These are phyloP conservation scores for Sugiyamaella chiloensis DNA, from an alignment of 805 yeast genomes.

Conservation along the genomic window DNA sequence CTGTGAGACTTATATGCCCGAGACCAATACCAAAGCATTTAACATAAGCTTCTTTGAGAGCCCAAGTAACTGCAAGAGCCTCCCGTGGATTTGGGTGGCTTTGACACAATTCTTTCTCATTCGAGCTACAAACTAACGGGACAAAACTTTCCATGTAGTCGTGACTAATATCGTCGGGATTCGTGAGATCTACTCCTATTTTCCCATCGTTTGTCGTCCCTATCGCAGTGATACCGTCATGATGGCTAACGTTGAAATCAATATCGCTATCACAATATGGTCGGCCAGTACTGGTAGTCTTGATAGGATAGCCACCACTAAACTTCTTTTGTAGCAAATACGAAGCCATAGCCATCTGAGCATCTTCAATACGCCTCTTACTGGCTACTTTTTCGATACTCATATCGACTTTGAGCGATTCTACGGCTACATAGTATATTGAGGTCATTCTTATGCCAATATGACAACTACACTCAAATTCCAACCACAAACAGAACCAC, in stretches of 20 bases:
- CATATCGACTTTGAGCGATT: too few relatives aligned
- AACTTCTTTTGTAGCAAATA: conserved; percentile 40
- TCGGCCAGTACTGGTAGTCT: conserved; percentile 14
- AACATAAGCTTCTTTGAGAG: conserved; percentile 72
- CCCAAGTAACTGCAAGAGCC: conserved; percentile 49
- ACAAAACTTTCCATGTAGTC: background rate
- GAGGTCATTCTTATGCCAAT: too few relatives aligned
- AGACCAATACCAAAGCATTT: conserved; percentile 63
- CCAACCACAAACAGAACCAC: too few relatives aligned
- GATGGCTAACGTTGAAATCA: conserved; percentile 46
- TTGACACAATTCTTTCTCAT: background rate
- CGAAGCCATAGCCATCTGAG: conserved; percentile 42
- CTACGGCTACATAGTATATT: too few relatives aligned
- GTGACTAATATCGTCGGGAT: background rate
- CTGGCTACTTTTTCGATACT: background rate
- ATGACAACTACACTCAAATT: too few relatives aligned
- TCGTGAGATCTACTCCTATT: conserved; percentile 11
- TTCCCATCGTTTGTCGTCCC: conserved; percentile 1
- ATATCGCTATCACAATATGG: conserved; percentile 25
- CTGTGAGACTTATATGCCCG: background rate
- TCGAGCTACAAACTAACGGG: background rate
- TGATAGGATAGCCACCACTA: background rate
- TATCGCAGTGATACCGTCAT: background rate
- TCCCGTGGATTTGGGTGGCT: background rate
- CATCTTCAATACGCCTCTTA: conserved; percentile 34